These are phyloP conservation scores for Polyplosphaeria fusca DNA, from an alignment of 495 filamentous ascomycete species.

Conservation along the genomic window DNA sequence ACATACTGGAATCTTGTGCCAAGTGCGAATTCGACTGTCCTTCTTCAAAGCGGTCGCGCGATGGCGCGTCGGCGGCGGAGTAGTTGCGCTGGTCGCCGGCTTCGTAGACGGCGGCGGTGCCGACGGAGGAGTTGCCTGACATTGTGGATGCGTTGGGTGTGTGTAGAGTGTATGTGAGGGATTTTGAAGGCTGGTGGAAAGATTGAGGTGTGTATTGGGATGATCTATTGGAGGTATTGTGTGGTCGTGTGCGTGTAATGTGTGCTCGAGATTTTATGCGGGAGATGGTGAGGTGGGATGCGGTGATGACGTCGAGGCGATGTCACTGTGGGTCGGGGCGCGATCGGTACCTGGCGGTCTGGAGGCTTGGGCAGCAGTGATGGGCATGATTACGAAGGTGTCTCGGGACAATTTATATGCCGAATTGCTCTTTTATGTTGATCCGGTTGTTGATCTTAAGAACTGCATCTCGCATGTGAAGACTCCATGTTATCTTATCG, in stretches of 20 bases:
- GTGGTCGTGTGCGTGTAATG: background rate
- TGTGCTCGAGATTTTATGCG: background rate
- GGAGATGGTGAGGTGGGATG: background rate
- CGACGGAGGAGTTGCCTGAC: slow-evolving; percentile 46
- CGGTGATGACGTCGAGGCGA: slow-evolving; percentile 5
- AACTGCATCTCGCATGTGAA: too few species aligned
- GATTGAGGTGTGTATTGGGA: background rate
- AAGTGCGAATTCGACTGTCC: slow-evolving; percentile 63
- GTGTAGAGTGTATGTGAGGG: background rate
- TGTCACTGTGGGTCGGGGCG: background rate
- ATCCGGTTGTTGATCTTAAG: too few species aligned
- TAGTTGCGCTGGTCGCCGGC: slow-evolving; percentile 66
- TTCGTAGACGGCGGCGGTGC: slow-evolving; percentile 53
- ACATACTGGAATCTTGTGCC: slow-evolving; percentile 67
- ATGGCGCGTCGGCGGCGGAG: slow-evolving; percentile 54
- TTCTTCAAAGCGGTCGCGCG: slow-evolving; percentile 61
- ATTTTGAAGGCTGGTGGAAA: background rate
- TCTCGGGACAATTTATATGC: too few species aligned
- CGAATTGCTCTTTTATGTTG: too few species aligned
- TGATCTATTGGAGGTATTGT: background rate
- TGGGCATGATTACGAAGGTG: too few species aligned
- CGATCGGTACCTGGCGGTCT: background rate
- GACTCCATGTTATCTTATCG: too few species aligned
- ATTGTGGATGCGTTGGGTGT: slow-evolving; percentile 1
- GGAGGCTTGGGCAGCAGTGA: too few species aligned